phyloP scores from a whole-genome alignment of 768 basidiomycete species.

The Cystoderma amianthinum region DNA sequence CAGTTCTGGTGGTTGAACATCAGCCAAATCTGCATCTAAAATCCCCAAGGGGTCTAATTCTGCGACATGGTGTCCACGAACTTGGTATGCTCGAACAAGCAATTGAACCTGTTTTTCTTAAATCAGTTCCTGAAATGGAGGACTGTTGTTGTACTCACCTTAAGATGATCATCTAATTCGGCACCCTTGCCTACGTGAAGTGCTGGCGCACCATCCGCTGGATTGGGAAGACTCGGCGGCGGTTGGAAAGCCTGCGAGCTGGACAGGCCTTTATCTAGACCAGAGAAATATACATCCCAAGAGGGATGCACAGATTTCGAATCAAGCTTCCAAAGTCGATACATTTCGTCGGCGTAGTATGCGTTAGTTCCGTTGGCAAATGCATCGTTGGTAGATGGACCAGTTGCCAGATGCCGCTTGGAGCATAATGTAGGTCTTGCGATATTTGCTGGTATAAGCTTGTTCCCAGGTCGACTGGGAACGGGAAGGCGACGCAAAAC shows the following conservation, averaged over 20 bases:
- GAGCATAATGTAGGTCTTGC: no score
- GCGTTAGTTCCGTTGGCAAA: slow-evolving; percentile 95
- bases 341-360: slow-evolving; percentile 97
- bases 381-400: slow-evolving; percentile 68
- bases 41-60: slow-evolving; percentile 96
- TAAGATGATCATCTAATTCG: slow-evolving; percentile 90
- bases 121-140: not conserved
- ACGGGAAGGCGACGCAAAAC: slow-evolving; percentile 23
- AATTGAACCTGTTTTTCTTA: slow-evolving; percentile 75
- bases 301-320: slow-evolving; percentile 88
- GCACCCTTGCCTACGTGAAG: slow-evolving; percentile 62
- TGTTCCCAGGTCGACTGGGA: slow-evolving; percentile 10
- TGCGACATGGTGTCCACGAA: slow-evolving; percentile 94
- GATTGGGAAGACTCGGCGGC: slow-evolving; percentile 65
- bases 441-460: no score
- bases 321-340: slow-evolving; percentile 85
- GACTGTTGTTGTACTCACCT: slow-evolving; percentile 38
- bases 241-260: slow-evolving; percentile 80
- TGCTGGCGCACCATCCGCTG: slow-evolving; percentile 76
- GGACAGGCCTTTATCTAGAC: slow-evolving; percentile 81
- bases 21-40: slow-evolving; percentile 79
- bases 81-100: slow-evolving; percentile 97
- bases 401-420: slow-evolving; percentile 40
- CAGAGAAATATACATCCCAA: slow-evolving; percentile 93
- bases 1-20: slow-evolving; percentile 78